A percentile compares a stretch with the other conserved stretches of the same genome.
phyloP scores from a whole-genome alignment of 2,329 filamentous ascomycete genomes.

The Colletotrichum sp. region DNA sequence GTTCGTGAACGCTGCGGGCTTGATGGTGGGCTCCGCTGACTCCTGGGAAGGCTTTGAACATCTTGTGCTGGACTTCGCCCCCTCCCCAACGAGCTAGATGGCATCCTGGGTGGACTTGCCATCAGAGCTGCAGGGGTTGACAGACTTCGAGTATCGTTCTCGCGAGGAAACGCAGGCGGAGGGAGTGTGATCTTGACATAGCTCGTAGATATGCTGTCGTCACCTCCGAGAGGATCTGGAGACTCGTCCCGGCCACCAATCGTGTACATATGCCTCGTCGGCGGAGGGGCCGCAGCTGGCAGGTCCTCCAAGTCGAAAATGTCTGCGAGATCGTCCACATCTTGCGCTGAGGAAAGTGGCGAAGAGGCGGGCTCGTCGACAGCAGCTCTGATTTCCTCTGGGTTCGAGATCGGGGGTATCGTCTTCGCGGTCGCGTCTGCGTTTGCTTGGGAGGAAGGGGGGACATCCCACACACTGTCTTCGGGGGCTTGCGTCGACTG shows the following conservation, averaged over 20 bases:
- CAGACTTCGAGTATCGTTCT: neutral
- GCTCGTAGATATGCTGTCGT: conserved; percentile 40
- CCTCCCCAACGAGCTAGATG: neutral
- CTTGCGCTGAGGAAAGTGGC: conserved; percentile 36
- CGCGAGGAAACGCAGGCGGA: conserved; percentile 26
- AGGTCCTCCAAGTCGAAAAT: conserved; percentile 10
- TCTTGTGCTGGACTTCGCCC: neutral
- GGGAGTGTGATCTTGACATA: conserved; percentile 40
- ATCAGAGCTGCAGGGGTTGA: neutral
- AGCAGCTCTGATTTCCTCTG: neutral
- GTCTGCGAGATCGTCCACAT: conserved; percentile 28
- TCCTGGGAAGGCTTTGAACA: conserved; percentile 15
- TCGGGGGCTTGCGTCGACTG: conserved; percentile 21
- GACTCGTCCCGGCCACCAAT: neutral
- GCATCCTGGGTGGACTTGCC: conserved; percentile 1
- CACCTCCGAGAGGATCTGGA: conserved; percentile 19
- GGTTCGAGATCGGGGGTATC: neutral
- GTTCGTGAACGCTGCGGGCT: neutral
- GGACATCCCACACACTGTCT: conserved; percentile 39
- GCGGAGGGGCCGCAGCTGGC: neutral
- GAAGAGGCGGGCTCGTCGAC: conserved; percentile 30
- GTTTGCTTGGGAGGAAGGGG: conserved; percentile 29
- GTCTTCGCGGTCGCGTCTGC: neutral
- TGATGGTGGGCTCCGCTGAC: neutral
- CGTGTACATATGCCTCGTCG: neutral